These are phyloP conservation scores for Echria macrotheca DNA, from an alignment of 495 filamentous ascomycete species.

Conservation along the genomic window DNA sequence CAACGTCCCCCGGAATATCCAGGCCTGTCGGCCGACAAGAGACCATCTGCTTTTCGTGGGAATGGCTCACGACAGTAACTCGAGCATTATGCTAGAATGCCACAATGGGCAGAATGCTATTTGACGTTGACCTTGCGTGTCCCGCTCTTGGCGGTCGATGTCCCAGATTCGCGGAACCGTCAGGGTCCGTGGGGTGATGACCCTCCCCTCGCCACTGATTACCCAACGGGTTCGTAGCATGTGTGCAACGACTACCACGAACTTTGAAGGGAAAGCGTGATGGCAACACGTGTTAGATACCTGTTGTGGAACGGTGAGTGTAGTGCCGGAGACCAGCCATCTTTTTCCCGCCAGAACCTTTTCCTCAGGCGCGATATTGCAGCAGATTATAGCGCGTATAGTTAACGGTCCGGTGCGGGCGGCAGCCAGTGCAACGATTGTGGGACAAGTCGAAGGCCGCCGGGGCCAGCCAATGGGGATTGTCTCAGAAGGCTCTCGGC, in stretches of 20 bases:
- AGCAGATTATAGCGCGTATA: too few species aligned
- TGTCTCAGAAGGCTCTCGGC: not conserved
- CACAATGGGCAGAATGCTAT: not conserved
- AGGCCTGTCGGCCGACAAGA: not conserved
- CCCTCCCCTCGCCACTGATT: too few species aligned
- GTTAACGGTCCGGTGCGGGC: not conserved
- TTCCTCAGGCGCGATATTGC: too few species aligned
- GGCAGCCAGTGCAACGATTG: not conserved
- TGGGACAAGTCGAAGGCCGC: not conserved
- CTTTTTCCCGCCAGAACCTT: too few species aligned
- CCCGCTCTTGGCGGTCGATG: not conserved
- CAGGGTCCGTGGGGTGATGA: too few species aligned
- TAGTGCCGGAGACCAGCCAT: too few species aligned
- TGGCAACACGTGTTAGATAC: too few species aligned
- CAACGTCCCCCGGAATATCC: too few species aligned
- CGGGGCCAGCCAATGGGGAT: conserved; percentile 7
- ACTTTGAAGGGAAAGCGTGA: too few species aligned
- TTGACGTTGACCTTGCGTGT: not conserved
- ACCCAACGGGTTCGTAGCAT: too few species aligned
- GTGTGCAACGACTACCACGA: too few species aligned
- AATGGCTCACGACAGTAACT: conserved; percentile 1
- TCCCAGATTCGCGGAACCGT: not conserved
- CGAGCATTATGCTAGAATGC: conserved; percentile 1
- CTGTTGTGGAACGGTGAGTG: too few species aligned
- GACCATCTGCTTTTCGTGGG: not conserved